Base-by-base conservation (phyloP, 2,329 filamentous ascomycete genomes). In the Trichoderma atroviride region DNA sequence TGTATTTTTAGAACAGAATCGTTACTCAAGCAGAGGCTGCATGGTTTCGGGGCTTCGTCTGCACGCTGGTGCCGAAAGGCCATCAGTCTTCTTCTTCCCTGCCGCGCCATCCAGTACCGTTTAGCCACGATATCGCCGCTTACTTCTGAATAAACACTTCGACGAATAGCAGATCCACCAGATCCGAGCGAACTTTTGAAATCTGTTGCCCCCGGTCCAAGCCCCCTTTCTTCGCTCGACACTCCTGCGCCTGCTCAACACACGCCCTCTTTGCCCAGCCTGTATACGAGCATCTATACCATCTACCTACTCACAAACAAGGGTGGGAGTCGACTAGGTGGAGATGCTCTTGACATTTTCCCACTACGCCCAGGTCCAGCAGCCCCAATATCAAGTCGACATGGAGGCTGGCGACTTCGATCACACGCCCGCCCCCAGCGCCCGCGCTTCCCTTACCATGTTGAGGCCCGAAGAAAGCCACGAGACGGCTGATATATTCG, bases 391-490 rank as follows among this genome's bases (percentile, higher is more conserved):
- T 33, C 68, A 71, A 52, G 60, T 62, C 5, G 68, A 73, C 37
- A 73, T 74, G 69, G 73, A 73, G 14, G 40, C 61, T 40, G 74
- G 73, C n/a, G 74, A 75, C 59, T 79, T 81, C 61, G 76, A 80
- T 68, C 70, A 73, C 24, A 79, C 78, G 24, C 78, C 79, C 22
- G 72, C 75, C n/a, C 75, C 76, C 10, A 80, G 78, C 58, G 68
- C 70, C 33, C 76, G 75, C 19, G 68, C 75, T 19, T 79, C 77
- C 10, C 59, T 78, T 10, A 73, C 75, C 0, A 56, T 72, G 14
- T 59, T 74, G 29, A 71, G 73, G 22, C 27, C 63, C 3, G 70
- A 74, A 11, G 68, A 70, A 10, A 63, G 68, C 14, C 67, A 68
- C 9, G 62, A 60, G 9, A 56, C 63, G 16, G 53, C 60, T 31